phyloP scores from a whole-genome alignment of 257 asterid genomes.

The Cynanchum wilfordii region DNA sequence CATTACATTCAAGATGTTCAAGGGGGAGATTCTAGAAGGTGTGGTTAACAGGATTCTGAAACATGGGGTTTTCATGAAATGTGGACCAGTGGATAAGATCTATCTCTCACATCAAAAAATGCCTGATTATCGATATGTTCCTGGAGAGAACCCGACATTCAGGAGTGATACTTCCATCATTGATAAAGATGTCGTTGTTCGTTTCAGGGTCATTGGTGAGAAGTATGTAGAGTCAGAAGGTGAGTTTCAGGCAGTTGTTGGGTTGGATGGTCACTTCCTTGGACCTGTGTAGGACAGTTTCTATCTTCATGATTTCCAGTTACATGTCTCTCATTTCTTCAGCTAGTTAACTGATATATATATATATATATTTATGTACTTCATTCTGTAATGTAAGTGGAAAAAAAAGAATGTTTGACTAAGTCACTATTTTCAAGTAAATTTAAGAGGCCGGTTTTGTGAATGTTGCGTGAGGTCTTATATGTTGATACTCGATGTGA shows the following conservation, averaged over 20 bases:
- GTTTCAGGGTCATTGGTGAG: slow-evolving; percentile 53
- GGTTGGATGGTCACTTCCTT: slow-evolving; percentile 68
- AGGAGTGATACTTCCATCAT: slow-evolving; percentile 38
- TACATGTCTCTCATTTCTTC: no score
- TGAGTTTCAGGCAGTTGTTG: slow-evolving; percentile 63
- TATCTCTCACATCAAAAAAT: slow-evolving; percentile 60
- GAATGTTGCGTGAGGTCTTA: no score
- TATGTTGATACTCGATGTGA: no score
- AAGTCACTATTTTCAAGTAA: no score
- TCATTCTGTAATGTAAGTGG: no score
- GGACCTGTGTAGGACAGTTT: slow-evolving; percentile 39
- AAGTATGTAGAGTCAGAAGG: slow-evolving; percentile 59
- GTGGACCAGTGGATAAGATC: slow-evolving; percentile 62
- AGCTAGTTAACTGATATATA: no score
- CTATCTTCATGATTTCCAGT: not conserved
- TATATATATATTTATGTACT: no score
- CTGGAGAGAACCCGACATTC: slow-evolving; percentile 60
- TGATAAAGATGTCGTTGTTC: slow-evolving; percentile 43
- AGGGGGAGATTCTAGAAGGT: slow-evolving; percentile 73
- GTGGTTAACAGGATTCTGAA: slow-evolving; percentile 53
- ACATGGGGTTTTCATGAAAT: slow-evolving; percentile 60
- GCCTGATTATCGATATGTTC: slow-evolving; percentile 46
- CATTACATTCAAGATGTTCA: slow-evolving; percentile 67
- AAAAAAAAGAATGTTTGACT: no score
- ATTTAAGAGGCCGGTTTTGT: no score